These are phyloP conservation scores for Casuarina equisetifolia DNA, from an alignment of 306 rosid genomes.

Conservation along the genomic window DNA sequence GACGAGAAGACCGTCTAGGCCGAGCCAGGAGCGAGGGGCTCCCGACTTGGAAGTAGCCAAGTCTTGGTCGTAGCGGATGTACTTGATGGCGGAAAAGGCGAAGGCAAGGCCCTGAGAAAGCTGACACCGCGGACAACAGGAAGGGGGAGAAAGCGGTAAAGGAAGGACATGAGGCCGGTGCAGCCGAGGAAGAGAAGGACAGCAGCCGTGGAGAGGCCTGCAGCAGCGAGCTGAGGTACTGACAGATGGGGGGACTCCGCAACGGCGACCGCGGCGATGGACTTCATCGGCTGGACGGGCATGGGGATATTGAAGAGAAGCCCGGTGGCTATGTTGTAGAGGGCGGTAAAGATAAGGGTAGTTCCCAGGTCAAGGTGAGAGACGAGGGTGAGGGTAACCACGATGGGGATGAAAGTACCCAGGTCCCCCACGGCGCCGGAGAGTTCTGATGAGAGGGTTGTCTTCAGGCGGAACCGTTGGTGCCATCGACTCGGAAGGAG, in stretches of 20 bases:
- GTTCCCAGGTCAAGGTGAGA: constrained; percentile 61
- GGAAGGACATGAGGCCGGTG: constrained; percentile 79
- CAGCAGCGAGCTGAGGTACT: constrained; percentile 70
- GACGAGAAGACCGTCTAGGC: constrained; percentile 55
- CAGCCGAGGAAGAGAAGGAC: constrained; percentile 60
- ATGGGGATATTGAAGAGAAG: constrained; percentile 78
- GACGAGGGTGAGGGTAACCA: constrained; percentile 59
- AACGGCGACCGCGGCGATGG: constrained; percentile 86
- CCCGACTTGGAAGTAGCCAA: constrained; percentile 47
- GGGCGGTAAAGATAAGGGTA: constrained; percentile 68
- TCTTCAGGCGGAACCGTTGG: constrained; percentile 42
- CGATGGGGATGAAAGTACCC: constrained; percentile 81
- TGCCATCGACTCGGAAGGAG: constrained; percentile 35
- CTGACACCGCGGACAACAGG: constrained; percentile 90
- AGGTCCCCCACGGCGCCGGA: constrained; percentile 88
- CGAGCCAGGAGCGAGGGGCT: constrained; percentile 56
- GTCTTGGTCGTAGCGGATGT: constrained; percentile 65
- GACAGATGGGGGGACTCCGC: constrained; percentile 67
- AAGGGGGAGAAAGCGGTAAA: constrained; percentile 72
- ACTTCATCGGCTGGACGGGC: constrained; percentile 96
- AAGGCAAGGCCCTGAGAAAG: constrained; percentile 85
- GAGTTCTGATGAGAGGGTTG: constrained; percentile 47
- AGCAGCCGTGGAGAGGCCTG: constrained; percentile 74
- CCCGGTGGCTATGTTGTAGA: constrained; percentile 79
- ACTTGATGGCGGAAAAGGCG: constrained; percentile 73